Conservation (phyloP, 2,329 filamentous ascomycete genomes). For the Trichoderma brevicompactum region DNA sequence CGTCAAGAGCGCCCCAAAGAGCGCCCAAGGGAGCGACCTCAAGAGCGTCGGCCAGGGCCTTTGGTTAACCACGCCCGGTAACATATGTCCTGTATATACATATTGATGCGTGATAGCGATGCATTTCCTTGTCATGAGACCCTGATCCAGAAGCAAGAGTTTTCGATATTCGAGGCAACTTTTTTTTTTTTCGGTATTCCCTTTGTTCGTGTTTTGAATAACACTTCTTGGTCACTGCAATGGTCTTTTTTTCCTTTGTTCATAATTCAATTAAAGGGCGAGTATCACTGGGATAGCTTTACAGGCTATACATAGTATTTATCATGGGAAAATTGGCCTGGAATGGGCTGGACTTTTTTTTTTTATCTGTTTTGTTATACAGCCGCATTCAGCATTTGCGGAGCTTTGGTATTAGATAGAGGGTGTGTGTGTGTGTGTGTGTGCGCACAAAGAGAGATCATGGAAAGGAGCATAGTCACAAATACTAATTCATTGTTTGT, state of each 20-base stretch:
- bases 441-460: neutral
- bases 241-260: slow-evolving; percentile 13
- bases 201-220: slow-evolving; percentile 10
- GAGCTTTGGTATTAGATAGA: neutral
- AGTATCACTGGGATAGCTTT: neutral
- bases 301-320: neutral
- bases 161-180: slow-evolving; percentile 14
- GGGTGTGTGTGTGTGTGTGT: neutral
- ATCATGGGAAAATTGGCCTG: neutral
- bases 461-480: slow-evolving; percentile 7
- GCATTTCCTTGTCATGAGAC: slow-evolving; percentile 22
- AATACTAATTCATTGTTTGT: slow-evolving; percentile 6
- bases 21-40: slow-evolving; percentile 24
- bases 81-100: neutral
- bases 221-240: neutral
- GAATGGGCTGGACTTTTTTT: slow-evolving; percentile 1
- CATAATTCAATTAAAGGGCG: neutral
- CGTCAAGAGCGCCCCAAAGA: slow-evolving; percentile 33
- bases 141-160: slow-evolving; percentile 10
- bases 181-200: slow-evolving; percentile 10
- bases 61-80: slow-evolving; percentile 40
- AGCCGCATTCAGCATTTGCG: neutral
- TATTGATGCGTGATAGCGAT: neutral
- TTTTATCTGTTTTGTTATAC: neutral
- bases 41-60: slow-evolving; percentile 35